A percentile compares a stretch with the other conserved stretches of the same genome.
These are phyloP conservation scores for Fomitopsis pinicola DNA, from an alignment of 1,284 basidiomycete genomes.

Conservation along the genomic window DNA sequence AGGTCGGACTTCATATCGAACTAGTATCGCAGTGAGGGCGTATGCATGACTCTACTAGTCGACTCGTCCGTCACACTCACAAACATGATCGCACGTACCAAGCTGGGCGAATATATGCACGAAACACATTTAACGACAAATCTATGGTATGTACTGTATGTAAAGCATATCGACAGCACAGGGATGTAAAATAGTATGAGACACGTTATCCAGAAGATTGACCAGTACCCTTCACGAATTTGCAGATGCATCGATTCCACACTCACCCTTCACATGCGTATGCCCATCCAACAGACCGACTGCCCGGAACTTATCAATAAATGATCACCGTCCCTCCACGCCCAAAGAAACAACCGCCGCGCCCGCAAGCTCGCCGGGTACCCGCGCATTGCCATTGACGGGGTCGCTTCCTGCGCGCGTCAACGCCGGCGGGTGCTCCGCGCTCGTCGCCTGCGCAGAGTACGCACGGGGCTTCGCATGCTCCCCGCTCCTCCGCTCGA, in stretches of 20 bases:
- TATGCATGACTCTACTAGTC: no score
- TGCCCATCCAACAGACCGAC: background rate
- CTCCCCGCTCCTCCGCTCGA: background rate
- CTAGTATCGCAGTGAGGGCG: no score
- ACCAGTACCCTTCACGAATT: background rate
- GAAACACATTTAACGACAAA: background rate
- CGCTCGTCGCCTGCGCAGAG: constrained; percentile 10
- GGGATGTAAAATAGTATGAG: background rate
- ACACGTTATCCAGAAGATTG: background rate
- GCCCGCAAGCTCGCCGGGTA: background rate
- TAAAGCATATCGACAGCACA: background rate
- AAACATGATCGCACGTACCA: no score
- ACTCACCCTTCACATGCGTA: background rate
- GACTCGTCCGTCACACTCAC: no score
- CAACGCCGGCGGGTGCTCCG: background rate
- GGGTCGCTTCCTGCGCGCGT: constrained; percentile 1
- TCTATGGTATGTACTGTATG: background rate
- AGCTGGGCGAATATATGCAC: no score
- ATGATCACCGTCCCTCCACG: background rate
- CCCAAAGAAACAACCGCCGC: background rate
- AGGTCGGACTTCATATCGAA: no score
- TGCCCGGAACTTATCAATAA: background rate
- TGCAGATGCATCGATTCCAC: background rate
- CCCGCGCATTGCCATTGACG: background rate
- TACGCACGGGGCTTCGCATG: constrained; percentile 15